Evolutionary conservation across 2,329 filamentous ascomycete species (phyloP), one percentile per base, ranked within the genome.

Genomic region (Chrysoporthe deuterocubensis): DNA sequence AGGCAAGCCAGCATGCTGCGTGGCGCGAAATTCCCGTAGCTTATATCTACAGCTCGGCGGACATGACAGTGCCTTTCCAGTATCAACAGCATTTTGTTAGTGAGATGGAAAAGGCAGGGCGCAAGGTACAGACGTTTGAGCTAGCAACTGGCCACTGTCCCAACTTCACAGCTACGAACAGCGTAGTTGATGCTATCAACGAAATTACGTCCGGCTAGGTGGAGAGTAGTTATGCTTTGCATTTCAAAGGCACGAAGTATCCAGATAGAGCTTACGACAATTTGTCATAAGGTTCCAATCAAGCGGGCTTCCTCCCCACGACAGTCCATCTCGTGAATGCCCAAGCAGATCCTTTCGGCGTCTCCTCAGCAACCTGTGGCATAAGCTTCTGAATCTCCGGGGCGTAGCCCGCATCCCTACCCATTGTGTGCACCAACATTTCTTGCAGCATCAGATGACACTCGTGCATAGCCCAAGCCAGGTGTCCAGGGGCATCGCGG

Each of bases 51-150:
- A 56, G 26, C 58, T 0, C 56, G 2, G 66, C 61, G 1, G 71
- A 71, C 40, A 42, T 42, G 16, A 50, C 44, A 18, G 14, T 72
- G 14, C 64, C 64, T 13, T 14, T 46, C 2, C 59, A 66, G 1
- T 70, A 69, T 18, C 66, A 72, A 37, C 62, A 67, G 42, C 52
- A 26, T 7, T 64, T 72, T 62, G 67, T 72, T 4, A 42, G 13
- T 5, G 18, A 52, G 1, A 40, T 67, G 42, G 62, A 67, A 46
- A 44, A 26, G 16, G 32, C 65, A 34, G 69, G 67, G 0, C 43
- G 48, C 16, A 37, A 52, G 3, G 65, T 71, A 1, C 50, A 66
- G n/a, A 57, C 57, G 4, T n/a, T 65, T 42, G 54, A 46, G 43
- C 40, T 72, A 48, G 54, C 70, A 5, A 67, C 67, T 16, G 67